phyloP scores from a whole-genome alignment of 176 grass and related monocot genomes.

The Cenchrus purpureus region DNA sequence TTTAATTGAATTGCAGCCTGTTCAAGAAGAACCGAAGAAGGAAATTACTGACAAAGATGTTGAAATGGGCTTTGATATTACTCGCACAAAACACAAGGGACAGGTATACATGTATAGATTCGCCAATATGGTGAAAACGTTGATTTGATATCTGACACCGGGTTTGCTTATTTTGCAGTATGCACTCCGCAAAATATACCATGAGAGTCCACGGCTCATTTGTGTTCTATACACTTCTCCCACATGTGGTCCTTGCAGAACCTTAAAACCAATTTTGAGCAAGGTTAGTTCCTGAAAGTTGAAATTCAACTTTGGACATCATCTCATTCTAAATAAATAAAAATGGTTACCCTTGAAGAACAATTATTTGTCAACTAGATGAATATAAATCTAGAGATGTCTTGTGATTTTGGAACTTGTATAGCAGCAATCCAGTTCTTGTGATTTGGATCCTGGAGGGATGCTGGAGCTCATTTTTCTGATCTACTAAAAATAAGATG shows the following conservation, averaged over 20 bases:
- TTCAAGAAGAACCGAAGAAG: constrained; percentile 76
- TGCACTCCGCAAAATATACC: constrained; percentile 91
- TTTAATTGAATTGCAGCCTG: constrained; percentile 60
- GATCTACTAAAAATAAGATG: constrained; percentile 15
- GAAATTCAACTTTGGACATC: neutral
- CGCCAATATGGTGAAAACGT: constrained; percentile 24
- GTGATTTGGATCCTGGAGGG: constrained; percentile 9
- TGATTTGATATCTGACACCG: constrained; percentile 38
- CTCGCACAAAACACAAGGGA: constrained; percentile 82
- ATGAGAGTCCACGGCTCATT: constrained; percentile 84
- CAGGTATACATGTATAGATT: constrained; percentile 54
- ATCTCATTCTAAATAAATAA: constrained; percentile 4
- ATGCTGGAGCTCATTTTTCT: neutral
- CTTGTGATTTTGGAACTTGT: neutral
- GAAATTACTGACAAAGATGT: constrained; percentile 79
- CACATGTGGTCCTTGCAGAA: constrained; percentile 98
- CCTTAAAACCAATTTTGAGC: constrained; percentile 95
- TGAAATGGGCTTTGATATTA: constrained; percentile 91
- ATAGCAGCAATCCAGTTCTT: neutral
- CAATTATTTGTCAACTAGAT: neutral
- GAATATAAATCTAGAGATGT: constrained; percentile 23
- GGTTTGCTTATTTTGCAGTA: constrained; percentile 69
- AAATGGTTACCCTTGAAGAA: neutral
- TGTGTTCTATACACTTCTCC: constrained; percentile 97
- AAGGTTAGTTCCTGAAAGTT: constrained; percentile 69